A percentile compares a stretch with the other conserved stretches of the same genome.
These are phyloP conservation scores for Clavulina sp. DNA, from an alignment of 768 basidiomycete species.

Conservation along the genomic window DNA sequence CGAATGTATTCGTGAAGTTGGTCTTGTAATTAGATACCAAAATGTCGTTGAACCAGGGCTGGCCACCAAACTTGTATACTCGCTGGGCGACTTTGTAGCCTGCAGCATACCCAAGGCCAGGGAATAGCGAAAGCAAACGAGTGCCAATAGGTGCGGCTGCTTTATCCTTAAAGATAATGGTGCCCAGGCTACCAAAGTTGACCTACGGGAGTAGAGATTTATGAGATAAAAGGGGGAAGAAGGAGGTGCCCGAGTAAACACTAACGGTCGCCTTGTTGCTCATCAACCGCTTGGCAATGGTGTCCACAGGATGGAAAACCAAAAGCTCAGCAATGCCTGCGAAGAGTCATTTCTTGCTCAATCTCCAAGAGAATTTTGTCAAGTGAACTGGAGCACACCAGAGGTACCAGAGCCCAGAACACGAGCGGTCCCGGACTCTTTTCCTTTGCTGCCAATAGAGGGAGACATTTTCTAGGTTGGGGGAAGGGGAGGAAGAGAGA, in stretches of 20 bases:
- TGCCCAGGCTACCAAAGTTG: conserved; percentile 40
- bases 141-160: conserved; percentile 46
- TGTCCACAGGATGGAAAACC: conserved; percentile 93
- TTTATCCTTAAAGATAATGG: conserved; percentile 77
- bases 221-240: not conserved
- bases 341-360: not conserved
- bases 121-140: conserved; percentile 86
- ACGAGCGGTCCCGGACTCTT: conserved; percentile 76
- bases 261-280: conserved; percentile 78
- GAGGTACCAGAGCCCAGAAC: conserved; percentile 84
- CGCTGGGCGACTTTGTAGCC: conserved; percentile 94
- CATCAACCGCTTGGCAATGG: conserved; percentile 97
- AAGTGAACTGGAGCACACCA: conserved; percentile 31
- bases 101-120: conserved; percentile 93
- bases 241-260: not conserved
- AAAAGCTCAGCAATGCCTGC: conserved; percentile 86
- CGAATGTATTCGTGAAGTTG: conserved; percentile 69
- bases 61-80: conserved; percentile 95
- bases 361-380: not conserved
- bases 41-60: conserved; percentile 93
- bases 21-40: conserved; percentile 67
- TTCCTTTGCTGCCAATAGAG: not conserved
- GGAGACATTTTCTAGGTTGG: not conserved
- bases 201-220: conserved; percentile 28
- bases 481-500: not conserved